These are phyloP conservation scores for Cercis canadensis DNA, from an alignment of 306 rosid species.

Conservation along the genomic window DNA sequence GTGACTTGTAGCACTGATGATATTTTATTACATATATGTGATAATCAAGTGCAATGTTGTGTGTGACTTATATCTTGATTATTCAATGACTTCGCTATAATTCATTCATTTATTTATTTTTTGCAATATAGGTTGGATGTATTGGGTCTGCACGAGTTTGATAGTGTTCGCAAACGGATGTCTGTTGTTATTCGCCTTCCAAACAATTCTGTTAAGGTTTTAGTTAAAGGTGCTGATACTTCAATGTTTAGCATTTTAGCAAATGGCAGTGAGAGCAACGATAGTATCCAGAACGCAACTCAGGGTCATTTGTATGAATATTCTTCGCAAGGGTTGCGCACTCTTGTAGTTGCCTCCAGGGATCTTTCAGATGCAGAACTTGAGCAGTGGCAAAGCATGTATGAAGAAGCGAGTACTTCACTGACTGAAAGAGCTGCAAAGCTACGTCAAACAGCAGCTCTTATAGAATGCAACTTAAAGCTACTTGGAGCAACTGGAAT, in stretches of 20 bases:
- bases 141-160: conserved; percentile 97
- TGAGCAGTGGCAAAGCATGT: conserved; percentile 79
- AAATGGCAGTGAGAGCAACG: conserved; percentile 46
- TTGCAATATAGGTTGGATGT: conserved; percentile 78
- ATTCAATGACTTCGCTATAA: conserved; percentile 35
- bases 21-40: conserved; percentile 16
- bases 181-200: conserved; percentile 94
- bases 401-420: conserved; percentile 94
- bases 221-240: conserved; percentile 96
- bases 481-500: conserved; percentile 94
- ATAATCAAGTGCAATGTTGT: conserved; percentile 21
- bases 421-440: conserved; percentile 73
- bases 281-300: conserved; percentile 52
- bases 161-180: conserved; percentile 96
- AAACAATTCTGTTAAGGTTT: conserved; percentile 76
- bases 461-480: conserved; percentile 76
- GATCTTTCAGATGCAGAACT: conserved; percentile 79
- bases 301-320: conserved; percentile 77
- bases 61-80: conserved; percentile 23
- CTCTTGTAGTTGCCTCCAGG: conserved; percentile 86
- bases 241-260: conserved; percentile 78
- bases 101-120: conserved; percentile 7
- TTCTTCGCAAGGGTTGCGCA: conserved; percentile 85
- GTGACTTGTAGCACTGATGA: conserved; percentile 11
- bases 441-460: conserved; percentile 81